phyloP scores from a whole-genome alignment of 768 basidiomycete species.

The Dacryopinax spathularia region DNA sequence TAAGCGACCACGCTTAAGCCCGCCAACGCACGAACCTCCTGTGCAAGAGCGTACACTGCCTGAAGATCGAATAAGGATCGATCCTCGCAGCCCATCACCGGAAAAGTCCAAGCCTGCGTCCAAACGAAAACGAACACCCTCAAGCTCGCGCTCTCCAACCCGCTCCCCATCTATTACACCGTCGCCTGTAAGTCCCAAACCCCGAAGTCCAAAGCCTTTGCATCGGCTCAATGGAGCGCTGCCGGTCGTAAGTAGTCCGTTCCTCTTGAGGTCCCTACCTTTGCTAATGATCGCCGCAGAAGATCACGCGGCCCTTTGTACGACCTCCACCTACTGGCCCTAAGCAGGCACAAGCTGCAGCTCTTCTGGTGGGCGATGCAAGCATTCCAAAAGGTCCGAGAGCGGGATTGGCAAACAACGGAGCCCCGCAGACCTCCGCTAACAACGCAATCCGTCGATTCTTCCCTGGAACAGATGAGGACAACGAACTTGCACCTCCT shows the following conservation, averaged over 20 bases:
- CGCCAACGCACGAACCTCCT: background rate
- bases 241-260: background rate
- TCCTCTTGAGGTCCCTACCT: too few relatives aligned
- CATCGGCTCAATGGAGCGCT: background rate
- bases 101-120: background rate
- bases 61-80: background rate
- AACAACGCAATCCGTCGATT: constrained; percentile 3
- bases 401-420: background rate
- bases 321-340: background rate
- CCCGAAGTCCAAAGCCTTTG: background rate
- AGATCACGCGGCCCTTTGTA: background rate
- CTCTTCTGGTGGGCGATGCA: background rate
- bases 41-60: background rate
- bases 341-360: background rate
- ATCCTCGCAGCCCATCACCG: background rate
- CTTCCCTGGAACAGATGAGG: constrained; percentile 7
- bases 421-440: background rate
- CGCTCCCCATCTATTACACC: background rate
- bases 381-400: background rate
- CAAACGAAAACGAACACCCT: background rate
- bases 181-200: background rate
- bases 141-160: background rate
- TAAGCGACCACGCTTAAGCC: background rate
- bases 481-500: background rate
- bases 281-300: too few relatives aligned